Base-by-base conservation (phyloP, 2,329 filamentous ascomycete species). In the Fusarium torreyae region DNA sequence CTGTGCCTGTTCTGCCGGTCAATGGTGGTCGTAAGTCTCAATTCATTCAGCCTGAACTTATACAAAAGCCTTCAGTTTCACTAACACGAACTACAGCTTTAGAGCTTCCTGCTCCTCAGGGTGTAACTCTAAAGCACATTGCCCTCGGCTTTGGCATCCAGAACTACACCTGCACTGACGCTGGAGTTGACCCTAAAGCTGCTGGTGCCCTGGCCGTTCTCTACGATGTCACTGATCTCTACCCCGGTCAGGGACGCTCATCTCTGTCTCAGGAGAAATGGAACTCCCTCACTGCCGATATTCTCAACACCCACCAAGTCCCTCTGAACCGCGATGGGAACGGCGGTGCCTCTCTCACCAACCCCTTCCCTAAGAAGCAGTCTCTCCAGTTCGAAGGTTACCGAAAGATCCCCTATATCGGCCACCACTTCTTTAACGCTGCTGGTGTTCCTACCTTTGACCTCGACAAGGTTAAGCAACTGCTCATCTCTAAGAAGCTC, bases 371-470 rank as follows among this genome's bases (percentile, higher is more conserved):
- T 43, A 67, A 78, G 22, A 76, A 80, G 28, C 77, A 79, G 3
- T 74, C 80, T 22, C 77, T 81, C 5, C 70, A 79, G 53, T 77
- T 88, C 54, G 64, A 73, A 11, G 73, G 84, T 34, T 76, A 53
- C 66, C 34, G 33, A 7, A 75, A 49, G 26, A 61, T 86, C 7
- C 78, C 80, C 49, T 83, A 85, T 71, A 75, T 90, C 15, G 91
- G 91, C 31, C 84, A 88, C 72, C 91, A 94, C 83, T 92, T 84
- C 85, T 93, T 93, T 83, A 86, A 85, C 77, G 64, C 66, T 46
- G 67, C 74, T 44, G 79, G 84, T 66, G 78, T 81, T 1, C 91
- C 91, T 2, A 88, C 84, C 14, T 93, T 93, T 76, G 82, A 87
- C 61, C 81, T 92, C 38, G 75, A 79, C 51, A 76, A 72, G 8